phyloP scores from a whole-genome alignment of 192 early-diverging fungal species.

The Chytriomyces hyalinus region DNA sequence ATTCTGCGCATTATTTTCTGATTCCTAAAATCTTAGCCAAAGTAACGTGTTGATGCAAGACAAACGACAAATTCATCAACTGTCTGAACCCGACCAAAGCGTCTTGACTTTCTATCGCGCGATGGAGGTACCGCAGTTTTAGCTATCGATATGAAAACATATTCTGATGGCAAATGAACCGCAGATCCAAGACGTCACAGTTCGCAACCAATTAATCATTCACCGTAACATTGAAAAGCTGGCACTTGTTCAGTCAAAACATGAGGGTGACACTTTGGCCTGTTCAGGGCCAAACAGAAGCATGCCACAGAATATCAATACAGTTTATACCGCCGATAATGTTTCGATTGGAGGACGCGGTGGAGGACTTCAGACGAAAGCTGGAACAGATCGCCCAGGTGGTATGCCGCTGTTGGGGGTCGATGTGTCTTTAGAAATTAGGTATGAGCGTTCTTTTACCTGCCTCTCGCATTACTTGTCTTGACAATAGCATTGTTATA shows the following conservation, averaged over 20 bases:
- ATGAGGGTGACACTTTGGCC: constrained; percentile 48
- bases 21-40: background rate
- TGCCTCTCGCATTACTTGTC: background rate
- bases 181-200: background rate
- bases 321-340: constrained; percentile 48
- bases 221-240: constrained; percentile 45
- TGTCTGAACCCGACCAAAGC: background rate
- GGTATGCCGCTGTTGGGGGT: constrained; percentile 41
- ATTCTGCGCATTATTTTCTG: background rate
- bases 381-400: constrained; percentile 10
- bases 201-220: constrained; percentile 40
- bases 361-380: constrained; percentile 43
- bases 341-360: constrained; percentile 44
- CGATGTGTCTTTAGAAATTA: constrained; percentile 34
- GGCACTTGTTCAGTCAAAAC: constrained; percentile 45
- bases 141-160: background rate
- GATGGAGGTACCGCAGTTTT: background rate
- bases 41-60: constrained; percentile 20
- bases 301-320: constrained; percentile 43
- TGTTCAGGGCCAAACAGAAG: constrained; percentile 9
- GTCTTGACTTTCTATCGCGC: constrained; percentile 36
- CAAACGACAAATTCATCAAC: background rate
- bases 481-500: background rate
- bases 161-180: background rate
- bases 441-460: background rate